Conservation (phyloP, 2,329 filamentous ascomycete genomes). For the Chaetothyriales sp. region DNA sequence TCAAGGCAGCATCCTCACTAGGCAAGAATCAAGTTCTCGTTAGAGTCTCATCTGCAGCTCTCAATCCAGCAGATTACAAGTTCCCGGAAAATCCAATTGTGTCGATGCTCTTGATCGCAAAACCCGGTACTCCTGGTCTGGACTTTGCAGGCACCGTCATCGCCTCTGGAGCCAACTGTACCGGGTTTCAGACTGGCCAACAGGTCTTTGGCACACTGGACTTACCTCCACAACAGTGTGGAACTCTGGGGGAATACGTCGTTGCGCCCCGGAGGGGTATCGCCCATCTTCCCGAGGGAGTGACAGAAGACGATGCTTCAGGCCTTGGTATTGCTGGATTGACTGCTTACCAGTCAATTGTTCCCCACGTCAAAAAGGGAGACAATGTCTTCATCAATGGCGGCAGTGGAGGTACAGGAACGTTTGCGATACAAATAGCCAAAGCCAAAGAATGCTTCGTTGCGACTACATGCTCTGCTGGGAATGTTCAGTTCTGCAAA, state of each 20-base stretch:
- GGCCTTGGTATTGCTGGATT: conserved; percentile 33
- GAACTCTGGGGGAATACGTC: conserved; percentile 34
- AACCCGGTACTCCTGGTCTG: conserved; percentile 39
- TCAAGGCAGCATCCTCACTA: conserved; percentile 12
- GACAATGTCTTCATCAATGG: conserved; percentile 52
- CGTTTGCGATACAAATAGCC: conserved; percentile 49
- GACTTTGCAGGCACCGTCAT: conserved; percentile 38
- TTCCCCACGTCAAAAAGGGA: conserved; percentile 36
- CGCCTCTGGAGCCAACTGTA: conserved; percentile 20
- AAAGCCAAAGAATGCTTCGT: conserved; percentile 48
- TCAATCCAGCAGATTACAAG: too few species aligned
- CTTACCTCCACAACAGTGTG: conserved; percentile 23
- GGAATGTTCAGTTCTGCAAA: conserved; percentile 44
- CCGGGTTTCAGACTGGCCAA: conserved; percentile 26
- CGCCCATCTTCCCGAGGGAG: conserved; percentile 30
- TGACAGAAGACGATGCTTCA: conserved; percentile 31
- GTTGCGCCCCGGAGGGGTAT: conserved; percentile 23
- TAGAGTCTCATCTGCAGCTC: too few species aligned
- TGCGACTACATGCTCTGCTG: conserved; percentile 43
- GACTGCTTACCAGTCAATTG: conserved; percentile 38
- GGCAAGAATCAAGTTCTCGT: too few species aligned
- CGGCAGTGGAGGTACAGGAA: conserved; percentile 48
- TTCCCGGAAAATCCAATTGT: conserved; percentile 27
- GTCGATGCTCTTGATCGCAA: conserved; percentile 37
- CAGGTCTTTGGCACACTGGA: conserved; percentile 32